Evolutionary conservation across 176 grass and related monocot genomes (phyloP).

Genomic region (Triticum dicoccoides): DNA sequence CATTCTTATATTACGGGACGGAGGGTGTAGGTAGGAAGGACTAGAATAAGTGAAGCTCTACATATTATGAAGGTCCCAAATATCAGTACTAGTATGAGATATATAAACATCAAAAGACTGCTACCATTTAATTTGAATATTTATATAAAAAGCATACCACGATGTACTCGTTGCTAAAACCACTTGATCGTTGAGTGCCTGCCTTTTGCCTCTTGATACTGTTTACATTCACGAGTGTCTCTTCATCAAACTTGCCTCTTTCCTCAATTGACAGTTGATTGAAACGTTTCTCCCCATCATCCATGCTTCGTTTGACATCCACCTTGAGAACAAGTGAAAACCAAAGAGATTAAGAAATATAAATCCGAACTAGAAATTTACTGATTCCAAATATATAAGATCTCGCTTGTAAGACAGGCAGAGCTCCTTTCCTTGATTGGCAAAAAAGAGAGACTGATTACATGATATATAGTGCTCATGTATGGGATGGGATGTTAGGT

Average conservation of each 20-base stretch:
- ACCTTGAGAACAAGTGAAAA: constrained; percentile 56
- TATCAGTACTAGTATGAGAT: neutral
- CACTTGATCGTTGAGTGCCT: constrained; percentile 50
- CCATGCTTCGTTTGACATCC: constrained; percentile 83
- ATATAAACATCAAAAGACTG: neutral
- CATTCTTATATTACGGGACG: no score
- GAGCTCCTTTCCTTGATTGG: neutral
- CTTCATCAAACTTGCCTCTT: constrained; percentile 98
- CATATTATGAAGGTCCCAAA: constrained; percentile 1
- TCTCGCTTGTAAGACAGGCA: neutral
- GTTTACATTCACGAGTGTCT: constrained; percentile 97
- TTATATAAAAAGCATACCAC: constrained; percentile 57
- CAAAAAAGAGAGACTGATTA: neutral
- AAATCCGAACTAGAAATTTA: constrained; percentile 19
- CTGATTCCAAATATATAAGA: neutral
- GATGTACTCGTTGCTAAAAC: constrained; percentile 98
- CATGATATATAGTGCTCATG: neutral
- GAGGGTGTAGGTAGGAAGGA: neutral
- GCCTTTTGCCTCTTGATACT: constrained; percentile 89
- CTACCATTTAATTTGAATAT: constrained; percentile 3
- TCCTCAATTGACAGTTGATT: constrained; percentile 99
- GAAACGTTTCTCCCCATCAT: constrained; percentile 92
- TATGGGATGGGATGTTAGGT: neutral
- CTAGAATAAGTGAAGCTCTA: neutral
- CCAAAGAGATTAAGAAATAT: neutral